phyloP scores from a whole-genome alignment of 169 alveolate genomes.

The Theileria equi region DNA sequence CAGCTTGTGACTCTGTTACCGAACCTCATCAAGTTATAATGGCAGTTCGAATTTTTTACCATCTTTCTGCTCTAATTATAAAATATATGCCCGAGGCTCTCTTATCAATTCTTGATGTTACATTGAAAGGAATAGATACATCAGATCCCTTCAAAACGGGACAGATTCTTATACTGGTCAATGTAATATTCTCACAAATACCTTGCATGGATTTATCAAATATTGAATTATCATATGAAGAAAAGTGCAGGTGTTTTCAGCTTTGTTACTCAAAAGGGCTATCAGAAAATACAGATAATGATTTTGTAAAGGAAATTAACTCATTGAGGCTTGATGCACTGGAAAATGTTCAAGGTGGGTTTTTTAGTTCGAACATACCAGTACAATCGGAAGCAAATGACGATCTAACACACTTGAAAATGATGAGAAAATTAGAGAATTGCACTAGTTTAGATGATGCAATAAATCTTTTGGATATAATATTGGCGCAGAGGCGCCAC shows the following conservation, averaged over 20 bases:
- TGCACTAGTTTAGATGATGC: conserved; percentile 28
- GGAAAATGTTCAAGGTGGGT: no score
- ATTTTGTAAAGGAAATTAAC: no score
- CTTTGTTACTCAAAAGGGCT: no score
- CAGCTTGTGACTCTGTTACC: conserved; percentile 18
- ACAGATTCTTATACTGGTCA: conserved; percentile 49
- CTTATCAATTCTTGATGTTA: conserved; percentile 22
- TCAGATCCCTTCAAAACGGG: conserved; percentile 61
- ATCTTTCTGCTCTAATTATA: conserved; percentile 46
- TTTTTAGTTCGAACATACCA: no score
- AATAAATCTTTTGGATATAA: conserved; percentile 8
- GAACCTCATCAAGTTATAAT: conserved; percentile 54
- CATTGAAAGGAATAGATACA: conserved; percentile 31
- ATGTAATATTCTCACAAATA: conserved; percentile 42
- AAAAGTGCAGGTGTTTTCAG: no score
- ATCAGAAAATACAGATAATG: no score
- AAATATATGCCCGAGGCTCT: conserved; percentile 40
- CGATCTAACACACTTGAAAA: background rate
- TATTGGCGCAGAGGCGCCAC: conserved; percentile 18
- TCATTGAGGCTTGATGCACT: no score
- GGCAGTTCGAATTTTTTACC: conserved; percentile 44
- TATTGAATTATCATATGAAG: background rate
- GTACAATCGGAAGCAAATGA: background rate
- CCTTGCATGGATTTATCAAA: conserved; percentile 43
- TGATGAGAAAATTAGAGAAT: background rate